These are phyloP conservation scores for Anthostomella pinea DNA, from an alignment of 2,329 filamentous ascomycete species.

Conservation along the genomic window DNA sequence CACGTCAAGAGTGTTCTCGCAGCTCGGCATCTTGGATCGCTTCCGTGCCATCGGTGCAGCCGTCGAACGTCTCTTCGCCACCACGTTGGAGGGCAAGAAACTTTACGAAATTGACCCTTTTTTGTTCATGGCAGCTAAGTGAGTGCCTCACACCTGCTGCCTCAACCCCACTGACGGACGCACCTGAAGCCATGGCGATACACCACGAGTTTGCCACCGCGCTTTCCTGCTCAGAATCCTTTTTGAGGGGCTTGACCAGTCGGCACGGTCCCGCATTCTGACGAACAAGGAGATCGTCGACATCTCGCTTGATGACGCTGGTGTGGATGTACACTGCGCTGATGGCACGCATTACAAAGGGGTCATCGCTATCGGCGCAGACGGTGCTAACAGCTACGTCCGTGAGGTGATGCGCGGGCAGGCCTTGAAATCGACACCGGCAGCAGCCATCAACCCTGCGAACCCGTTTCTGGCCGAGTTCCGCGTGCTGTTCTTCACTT, in stretches of 20 bases:
- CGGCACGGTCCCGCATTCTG: slow-evolving; percentile 8
- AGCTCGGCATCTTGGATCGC: slow-evolving; percentile 13
- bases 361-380: slow-evolving; percentile 17
- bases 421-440: slow-evolving; percentile 4
- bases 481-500: slow-evolving; percentile 11
- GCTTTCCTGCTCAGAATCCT: slow-evolving; percentile 8
- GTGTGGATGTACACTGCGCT: slow-evolving; percentile 11
- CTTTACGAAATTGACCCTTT: background rate
- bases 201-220: slow-evolving; percentile 8
- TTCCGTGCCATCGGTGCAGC: slow-evolving; percentile 4
- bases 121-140: no score
- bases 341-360: slow-evolving; percentile 17
- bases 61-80: background rate
- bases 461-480: slow-evolving; percentile 13
- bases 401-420: slow-evolving; percentile 12
- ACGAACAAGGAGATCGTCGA: slow-evolving; percentile 14
- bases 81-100: slow-evolving; percentile 3
- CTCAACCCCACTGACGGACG: background rate
- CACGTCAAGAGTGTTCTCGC: slow-evolving; percentile 9
- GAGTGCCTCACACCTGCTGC: no score
- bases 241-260: slow-evolving; percentile 11
- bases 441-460: slow-evolving; percentile 7
- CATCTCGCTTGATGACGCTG: slow-evolving; percentile 6
- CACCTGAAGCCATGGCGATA: slow-evolving; percentile 9
- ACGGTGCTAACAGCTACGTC: slow-evolving; percentile 14